Percentiles rank a stretch among this genome's conserved stretches.
phyloP scores from a whole-genome alignment of 2,329 filamentous ascomycete species.

The Verticillium nonalfalfae region DNA sequence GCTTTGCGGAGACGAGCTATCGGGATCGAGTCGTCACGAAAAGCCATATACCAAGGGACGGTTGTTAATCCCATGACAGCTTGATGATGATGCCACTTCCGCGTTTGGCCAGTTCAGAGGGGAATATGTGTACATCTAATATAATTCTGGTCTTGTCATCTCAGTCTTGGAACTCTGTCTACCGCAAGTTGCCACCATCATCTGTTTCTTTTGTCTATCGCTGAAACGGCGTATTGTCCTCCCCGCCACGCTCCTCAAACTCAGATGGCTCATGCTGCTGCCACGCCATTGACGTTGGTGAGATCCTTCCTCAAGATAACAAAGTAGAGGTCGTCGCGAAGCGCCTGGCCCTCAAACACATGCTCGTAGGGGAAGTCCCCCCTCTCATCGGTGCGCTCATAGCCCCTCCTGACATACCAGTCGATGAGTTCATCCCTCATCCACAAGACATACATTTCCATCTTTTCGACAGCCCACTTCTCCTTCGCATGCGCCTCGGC shows the following conservation, averaged over 20 bases:
- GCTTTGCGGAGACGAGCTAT: conserved; percentile 24
- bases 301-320: conserved; percentile 31
- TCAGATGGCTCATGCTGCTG: background rate
- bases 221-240: background rate
- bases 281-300: background rate
- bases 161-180: too few relatives aligned
- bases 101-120: too few relatives aligned
- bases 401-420: conserved; percentile 39
- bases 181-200: too few relatives aligned
- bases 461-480: conserved; percentile 20
- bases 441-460: conserved; percentile 41
- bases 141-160: too few relatives aligned
- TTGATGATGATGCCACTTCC: background rate
- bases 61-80: conserved; percentile 5
- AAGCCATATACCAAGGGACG: conserved; percentile 2
- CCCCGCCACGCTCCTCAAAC: background rate
- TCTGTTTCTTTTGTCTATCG: background rate
- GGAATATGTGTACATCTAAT: background rate
- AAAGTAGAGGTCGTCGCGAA: conserved; percentile 38
- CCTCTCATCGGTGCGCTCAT: conserved; percentile 28
- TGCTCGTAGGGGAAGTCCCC: conserved; percentile 34
- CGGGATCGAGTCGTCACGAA: conserved; percentile 17
- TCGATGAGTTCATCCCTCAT: conserved; percentile 33
- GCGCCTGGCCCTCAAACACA: conserved; percentile 24
- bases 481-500: conserved; percentile 31